These are phyloP conservation scores for Rachicladosporium sp. DNA, from an alignment of 2,329 filamentous ascomycete genomes.

Conservation along the genomic window DNA sequence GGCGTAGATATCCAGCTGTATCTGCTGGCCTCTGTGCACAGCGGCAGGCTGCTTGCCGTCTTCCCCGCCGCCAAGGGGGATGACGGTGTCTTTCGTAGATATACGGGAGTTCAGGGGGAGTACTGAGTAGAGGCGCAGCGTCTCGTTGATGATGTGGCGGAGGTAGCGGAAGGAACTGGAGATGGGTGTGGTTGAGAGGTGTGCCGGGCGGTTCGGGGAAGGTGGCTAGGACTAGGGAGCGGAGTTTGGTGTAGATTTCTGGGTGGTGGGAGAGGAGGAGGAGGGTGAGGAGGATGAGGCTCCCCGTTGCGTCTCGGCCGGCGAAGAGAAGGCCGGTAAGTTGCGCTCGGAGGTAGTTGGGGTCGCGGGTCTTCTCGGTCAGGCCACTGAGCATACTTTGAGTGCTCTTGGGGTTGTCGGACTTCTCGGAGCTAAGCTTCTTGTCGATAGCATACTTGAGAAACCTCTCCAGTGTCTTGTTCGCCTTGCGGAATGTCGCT, in stretches of 20 bases:
- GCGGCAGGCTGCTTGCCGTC: slow-evolving; percentile 44
- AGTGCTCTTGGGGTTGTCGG: no score
- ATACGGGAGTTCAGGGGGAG: slow-evolving; percentile 69
- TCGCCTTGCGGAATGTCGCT: no score
- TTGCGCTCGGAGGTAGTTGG: slow-evolving; percentile 30
- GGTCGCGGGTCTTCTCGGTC: slow-evolving; percentile 26
- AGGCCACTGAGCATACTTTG: no score
- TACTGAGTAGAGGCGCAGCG: slow-evolving; percentile 60
- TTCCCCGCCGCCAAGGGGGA: slow-evolving; percentile 50
- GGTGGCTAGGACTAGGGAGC: slow-evolving; percentile 35
- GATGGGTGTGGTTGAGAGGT: slow-evolving; percentile 43
- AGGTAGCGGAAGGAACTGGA: slow-evolving; percentile 62
- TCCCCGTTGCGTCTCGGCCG: slow-evolving; percentile 45
- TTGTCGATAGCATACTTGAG: no score
- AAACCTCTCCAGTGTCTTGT: no score
- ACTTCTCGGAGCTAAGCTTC: no score
- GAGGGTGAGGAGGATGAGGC: slow-evolving; percentile 40
- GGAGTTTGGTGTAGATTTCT: slow-evolving; percentile 35
- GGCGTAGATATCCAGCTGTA: slow-evolving; percentile 22
- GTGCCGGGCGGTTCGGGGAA: slow-evolving; percentile 33
- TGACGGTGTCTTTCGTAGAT: slow-evolving; percentile 57
- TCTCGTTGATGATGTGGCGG: slow-evolving; percentile 36
- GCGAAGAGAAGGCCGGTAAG: slow-evolving; percentile 56
- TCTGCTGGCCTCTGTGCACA: slow-evolving; percentile 18
- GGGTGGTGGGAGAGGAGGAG: slow-evolving; percentile 42